phyloP scores from a whole-genome alignment of 768 basidiomycete genomes.

The Lactarius akahatsu region DNA sequence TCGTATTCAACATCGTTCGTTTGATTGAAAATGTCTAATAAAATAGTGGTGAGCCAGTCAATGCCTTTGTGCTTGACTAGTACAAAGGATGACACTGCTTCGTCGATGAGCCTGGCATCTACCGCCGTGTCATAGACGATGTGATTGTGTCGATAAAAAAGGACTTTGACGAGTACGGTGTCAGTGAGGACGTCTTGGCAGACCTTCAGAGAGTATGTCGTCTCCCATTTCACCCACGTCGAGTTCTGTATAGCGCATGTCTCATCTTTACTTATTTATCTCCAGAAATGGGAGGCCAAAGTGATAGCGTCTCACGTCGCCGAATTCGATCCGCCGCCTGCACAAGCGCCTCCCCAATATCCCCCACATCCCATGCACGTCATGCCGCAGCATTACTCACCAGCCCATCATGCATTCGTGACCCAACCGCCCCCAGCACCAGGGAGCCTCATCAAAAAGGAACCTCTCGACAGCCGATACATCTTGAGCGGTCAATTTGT shows the following conservation, averaged over 20 bases:
- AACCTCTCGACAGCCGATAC: conserved; percentile 70
- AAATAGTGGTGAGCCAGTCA: conserved; percentile 95
- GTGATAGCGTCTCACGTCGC: conserved; percentile 93
- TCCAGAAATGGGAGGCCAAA: conserved; percentile 94
- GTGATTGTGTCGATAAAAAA: conserved; percentile 83
- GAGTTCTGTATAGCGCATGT: conserved; percentile 25
- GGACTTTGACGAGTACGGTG: conserved; percentile 97
- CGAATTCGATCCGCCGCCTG: conserved; percentile 70
- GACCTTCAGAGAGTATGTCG: conserved; percentile 83
- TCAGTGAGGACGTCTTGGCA: conserved; percentile 82
- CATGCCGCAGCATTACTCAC: conserved; percentile 36
- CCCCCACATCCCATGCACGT: conserved; percentile 60
- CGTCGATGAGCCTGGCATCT: conserved; percentile 77
- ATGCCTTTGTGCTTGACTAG: conserved; percentile 56
- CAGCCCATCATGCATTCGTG: conserved; percentile 39
- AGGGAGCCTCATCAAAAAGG: conserved; percentile 62
- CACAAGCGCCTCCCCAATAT: conserved; percentile 48
- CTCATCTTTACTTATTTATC: conserved; percentile 14
- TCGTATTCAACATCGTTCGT: conserved; percentile 34
- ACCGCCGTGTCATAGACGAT: conserved; percentile 95
- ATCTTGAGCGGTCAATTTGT: conserved; percentile 56
- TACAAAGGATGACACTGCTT: conserved; percentile 50
- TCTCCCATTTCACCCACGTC: conserved; percentile 25
- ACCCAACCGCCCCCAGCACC: conserved; percentile 38
- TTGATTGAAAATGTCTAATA: conserved; percentile 80